phyloP scores from a whole-genome alignment of 345 rosid genomes.

The Bruguiera sexangula region DNA sequence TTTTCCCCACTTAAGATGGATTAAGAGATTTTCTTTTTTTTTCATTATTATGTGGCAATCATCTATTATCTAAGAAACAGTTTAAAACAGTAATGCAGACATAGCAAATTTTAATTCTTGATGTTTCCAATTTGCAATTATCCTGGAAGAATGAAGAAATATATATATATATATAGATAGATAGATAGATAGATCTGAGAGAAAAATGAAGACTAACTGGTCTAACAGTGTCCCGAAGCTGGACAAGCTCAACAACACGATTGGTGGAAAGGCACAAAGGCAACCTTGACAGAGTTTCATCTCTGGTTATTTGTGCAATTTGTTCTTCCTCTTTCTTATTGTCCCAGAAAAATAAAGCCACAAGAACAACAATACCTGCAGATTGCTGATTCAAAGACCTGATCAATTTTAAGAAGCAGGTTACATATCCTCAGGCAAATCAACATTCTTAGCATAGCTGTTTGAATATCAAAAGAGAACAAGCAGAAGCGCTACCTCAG shows the following conservation, averaged over 20 bases:
- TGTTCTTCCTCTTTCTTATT: constrained; percentile 97
- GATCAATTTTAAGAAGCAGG: constrained; percentile 44
- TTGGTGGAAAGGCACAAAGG: constrained; percentile 89
- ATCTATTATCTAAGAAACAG: background rate
- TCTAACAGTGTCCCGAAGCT: constrained; percentile 85
- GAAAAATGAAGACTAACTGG: constrained; percentile 54
- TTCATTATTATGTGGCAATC: background rate
- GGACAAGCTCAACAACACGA: constrained; percentile 90
- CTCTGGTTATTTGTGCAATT: constrained; percentile 77
- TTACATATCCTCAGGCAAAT: constrained; percentile 4
- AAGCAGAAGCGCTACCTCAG: background rate
- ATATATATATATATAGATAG: background rate
- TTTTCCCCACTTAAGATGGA: background rate
- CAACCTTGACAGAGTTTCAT: constrained; percentile 89
- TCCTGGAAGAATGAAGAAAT: background rate
- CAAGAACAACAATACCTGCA: constrained; percentile 77
- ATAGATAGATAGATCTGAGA: background rate
- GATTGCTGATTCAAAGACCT: constrained; percentile 63
- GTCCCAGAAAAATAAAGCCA: constrained; percentile 79
- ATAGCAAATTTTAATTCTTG: background rate
- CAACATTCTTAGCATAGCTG: no score
- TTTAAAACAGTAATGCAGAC: background rate
- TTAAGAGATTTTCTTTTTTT: background rate
- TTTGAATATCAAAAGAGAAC: no score
- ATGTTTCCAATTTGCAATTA: constrained; percentile 10